These are phyloP conservation scores for Exsudoporus frostii DNA, from an alignment of 768 basidiomycete species.

Conservation along the genomic window DNA sequence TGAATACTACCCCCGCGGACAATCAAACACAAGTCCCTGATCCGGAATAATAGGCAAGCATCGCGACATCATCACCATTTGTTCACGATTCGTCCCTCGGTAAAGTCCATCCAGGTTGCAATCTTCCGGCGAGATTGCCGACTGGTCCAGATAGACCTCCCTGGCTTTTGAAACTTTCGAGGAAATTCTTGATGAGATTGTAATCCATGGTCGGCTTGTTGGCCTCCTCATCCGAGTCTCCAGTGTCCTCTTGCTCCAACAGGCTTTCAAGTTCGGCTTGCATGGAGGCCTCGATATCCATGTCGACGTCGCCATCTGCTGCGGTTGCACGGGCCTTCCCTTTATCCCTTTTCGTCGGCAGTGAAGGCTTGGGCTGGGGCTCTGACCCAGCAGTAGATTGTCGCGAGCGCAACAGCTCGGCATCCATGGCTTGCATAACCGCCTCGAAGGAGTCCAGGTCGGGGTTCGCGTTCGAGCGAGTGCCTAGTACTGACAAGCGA, in stretches of 20 bases:
- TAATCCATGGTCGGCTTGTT: slow-evolving; percentile 65
- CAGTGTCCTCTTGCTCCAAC: slow-evolving; percentile 46
- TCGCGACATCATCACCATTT: background rate
- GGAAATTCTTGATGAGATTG: slow-evolving; percentile 91
- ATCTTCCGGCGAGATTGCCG: slow-evolving; percentile 79
- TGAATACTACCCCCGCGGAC: background rate
- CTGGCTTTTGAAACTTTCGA: slow-evolving; percentile 95
- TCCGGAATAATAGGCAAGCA: background rate
- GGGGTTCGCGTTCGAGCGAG: slow-evolving; percentile 52
- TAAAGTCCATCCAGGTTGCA: slow-evolving; percentile 72
- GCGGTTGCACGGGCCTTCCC: slow-evolving; percentile 32
- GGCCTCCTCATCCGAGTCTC: slow-evolving; percentile 53
- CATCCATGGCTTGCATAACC: slow-evolving; percentile 95
- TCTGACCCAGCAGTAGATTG: slow-evolving; percentile 22
- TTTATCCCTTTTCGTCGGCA: slow-evolving; percentile 47
- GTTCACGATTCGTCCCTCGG: slow-evolving; percentile 62
- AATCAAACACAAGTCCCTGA: background rate
- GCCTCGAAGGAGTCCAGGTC: slow-evolving; percentile 90
- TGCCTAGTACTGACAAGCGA: slow-evolving; percentile 30
- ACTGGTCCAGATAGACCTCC: slow-evolving; percentile 89
- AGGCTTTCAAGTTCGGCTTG: slow-evolving; percentile 76
- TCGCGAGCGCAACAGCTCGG: slow-evolving; percentile 58
- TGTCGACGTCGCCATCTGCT: slow-evolving; percentile 45
- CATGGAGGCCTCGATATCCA: slow-evolving; percentile 83
- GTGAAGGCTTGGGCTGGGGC: slow-evolving; percentile 6